A percentile compares a stretch with the other conserved stretches of the same genome.
phyloP scores from a whole-genome alignment of 73 alveolate genomes.

The Tetrahymena malaccensis region DNA sequence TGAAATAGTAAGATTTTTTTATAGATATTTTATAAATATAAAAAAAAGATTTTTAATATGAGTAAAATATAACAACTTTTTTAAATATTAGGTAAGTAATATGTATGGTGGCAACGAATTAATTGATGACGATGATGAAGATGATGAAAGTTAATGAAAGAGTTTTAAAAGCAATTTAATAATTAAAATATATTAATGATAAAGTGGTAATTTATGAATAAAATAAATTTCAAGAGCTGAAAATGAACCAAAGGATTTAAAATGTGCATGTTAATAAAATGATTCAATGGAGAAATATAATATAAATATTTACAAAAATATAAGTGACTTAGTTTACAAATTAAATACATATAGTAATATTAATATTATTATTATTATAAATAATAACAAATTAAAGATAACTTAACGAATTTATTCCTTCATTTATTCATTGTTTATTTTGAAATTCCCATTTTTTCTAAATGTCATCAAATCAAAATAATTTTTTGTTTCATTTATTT shows the following conservation, averaged over 20 bases:
- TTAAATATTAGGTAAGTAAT: not conserved
- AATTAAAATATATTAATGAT: not conserved
- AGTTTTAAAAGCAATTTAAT: not conserved
- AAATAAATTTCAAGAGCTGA: too few species aligned
- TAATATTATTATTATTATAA: not conserved
- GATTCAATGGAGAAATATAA: not conserved
- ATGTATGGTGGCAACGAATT: not conserved
- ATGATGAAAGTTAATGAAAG: not conserved
- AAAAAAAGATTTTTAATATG: not conserved
- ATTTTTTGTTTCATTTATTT: not conserved
- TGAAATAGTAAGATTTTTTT: not conserved
- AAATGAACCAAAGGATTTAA: too few species aligned
- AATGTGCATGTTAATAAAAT: too few species aligned
- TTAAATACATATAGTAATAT: not conserved
- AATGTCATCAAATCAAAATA: not conserved
- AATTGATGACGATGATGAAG: not conserved
- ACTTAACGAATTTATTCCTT: too few species aligned
- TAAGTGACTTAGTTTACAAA: not conserved
- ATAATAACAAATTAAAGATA: not conserved
- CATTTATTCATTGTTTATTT: too few species aligned
- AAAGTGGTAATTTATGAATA: not conserved
- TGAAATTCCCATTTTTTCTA: not conserved
- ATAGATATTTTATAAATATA: not conserved
- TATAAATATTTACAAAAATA: not conserved
- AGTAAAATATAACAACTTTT: not conserved